Evolutionary conservation across 2,329 filamentous ascomycete genomes (phyloP), one percentile per base, ranked within the genome.

Genomic region (Ilyonectria robusta): DNA sequence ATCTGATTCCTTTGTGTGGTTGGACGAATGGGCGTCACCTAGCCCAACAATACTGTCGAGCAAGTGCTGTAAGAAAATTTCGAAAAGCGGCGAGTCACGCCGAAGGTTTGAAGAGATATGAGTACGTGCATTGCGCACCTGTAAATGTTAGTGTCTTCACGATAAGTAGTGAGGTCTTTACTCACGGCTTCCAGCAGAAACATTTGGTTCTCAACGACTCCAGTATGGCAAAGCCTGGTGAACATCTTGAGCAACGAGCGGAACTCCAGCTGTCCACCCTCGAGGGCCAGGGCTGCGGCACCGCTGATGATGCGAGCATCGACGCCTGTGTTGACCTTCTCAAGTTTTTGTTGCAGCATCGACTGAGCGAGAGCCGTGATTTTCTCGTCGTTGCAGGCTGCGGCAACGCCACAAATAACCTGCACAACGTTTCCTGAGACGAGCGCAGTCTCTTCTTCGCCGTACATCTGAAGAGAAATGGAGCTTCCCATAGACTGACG

Each of bases 331-430:
- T 90, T 96, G 62, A 98, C 90, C 80, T 96, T 95, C 67, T 92
- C 91, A 65, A 98, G 89, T 80, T 99, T 98, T 77, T 99, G 96
- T n/a, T 97, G 83, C 26, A 99, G 89, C 91, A 99, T 98, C 1
- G 94, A 97, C 74, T 98, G 93, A 2, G 95, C 95, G 59, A 99
- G 85, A 6, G 95, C 95, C 7, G 93, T 96, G 60, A 99, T 97
- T 81, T 98, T 97, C 66, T 94, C 91, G 75, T 99, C 95, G 54
- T 92, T 88, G 77, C 92, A 94, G 64, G 89, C 91, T 23, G 88
- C 89, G 1, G 96, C 94, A 78, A 99, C 94, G n/a, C 91, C 91
- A 64, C 97, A 95, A 68, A 99, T 95, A 0, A 95, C 94, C 77
- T 97, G 92, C n/a, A 98, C 91, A n/a, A 98, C 92, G 69, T 95